Percentiles rank a stretch among this genome's conserved stretches.
Evolutionary conservation across 2,329 filamentous ascomycete species (phyloP).

Genomic region (Ceratocystis diversiconidia): DNA sequence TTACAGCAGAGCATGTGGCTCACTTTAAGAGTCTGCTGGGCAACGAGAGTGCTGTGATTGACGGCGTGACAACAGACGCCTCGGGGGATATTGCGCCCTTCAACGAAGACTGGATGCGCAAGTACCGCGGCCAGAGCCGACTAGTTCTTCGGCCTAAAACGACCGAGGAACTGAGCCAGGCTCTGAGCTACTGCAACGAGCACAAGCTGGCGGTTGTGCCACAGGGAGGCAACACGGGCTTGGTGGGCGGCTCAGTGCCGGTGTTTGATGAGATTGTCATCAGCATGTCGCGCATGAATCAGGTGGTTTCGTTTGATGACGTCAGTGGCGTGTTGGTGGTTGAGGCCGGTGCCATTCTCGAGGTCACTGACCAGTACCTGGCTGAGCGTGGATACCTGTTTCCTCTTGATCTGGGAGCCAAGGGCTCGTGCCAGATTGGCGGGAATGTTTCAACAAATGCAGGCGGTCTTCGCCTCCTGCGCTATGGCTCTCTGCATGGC

Average conservation of each 20-base stretch:
- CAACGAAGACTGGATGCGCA: slow-evolving; percentile 98
- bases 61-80: slow-evolving; percentile 53
- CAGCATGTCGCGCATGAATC: slow-evolving; percentile 79
- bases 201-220: slow-evolving; percentile 85
- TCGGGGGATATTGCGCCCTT: slow-evolving; percentile 75
- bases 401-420: slow-evolving; percentile 91
- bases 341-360: slow-evolving; percentile 82
- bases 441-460: slow-evolving; percentile 95
- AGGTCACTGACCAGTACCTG: slow-evolving; percentile 74
- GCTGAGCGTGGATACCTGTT: slow-evolving; percentile 78
- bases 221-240: slow-evolving; percentile 90
- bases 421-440: slow-evolving; percentile 91
- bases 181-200: slow-evolving; percentile 90
- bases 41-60: slow-evolving; percentile 63
- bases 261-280: slow-evolving; percentile 98
- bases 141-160: slow-evolving; percentile 75
- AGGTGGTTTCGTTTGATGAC: slow-evolving; percentile 81
- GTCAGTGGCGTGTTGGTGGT: slow-evolving; percentile 81
- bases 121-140: slow-evolving; percentile 81
- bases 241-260: slow-evolving; percentile 89
- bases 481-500: slow-evolving; percentile 90
- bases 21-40: slow-evolving; percentile 74
- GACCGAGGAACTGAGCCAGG: slow-evolving; percentile 77
- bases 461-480: slow-evolving; percentile 72
- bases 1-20: slow-evolving; percentile 66